phyloP scores from a whole-genome alignment of 768 basidiomycete species.

The Mycena capillaripes region DNA sequence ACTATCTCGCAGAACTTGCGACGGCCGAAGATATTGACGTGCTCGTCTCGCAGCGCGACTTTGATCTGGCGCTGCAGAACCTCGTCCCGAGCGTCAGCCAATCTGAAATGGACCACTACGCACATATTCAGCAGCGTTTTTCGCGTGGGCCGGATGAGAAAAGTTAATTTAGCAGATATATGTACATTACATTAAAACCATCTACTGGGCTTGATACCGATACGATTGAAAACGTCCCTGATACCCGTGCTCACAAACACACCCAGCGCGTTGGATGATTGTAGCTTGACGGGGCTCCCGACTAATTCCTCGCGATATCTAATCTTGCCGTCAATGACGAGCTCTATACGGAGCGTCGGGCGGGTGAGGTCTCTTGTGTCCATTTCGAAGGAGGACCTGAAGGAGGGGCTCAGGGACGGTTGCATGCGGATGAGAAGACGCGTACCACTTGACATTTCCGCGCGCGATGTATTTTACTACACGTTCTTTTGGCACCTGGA shows the following conservation, averaged over 20 bases:
- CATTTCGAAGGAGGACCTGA: constrained; percentile 77
- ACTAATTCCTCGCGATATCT: constrained; percentile 63
- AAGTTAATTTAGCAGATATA: background rate
- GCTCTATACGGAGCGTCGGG: constrained; percentile 69
- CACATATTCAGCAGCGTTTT: constrained; percentile 77
- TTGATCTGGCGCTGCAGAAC: constrained; percentile 76
- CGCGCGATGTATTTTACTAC: constrained; percentile 71
- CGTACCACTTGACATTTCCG: constrained; percentile 78
- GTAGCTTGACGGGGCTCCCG: constrained; percentile 62
- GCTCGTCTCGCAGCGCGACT: constrained; percentile 82
- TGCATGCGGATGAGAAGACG: background rate
- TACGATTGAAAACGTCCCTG: constrained; percentile 67
- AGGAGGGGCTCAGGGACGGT: background rate
- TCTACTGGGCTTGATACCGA: constrained; percentile 66
- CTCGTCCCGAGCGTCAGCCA: constrained; percentile 88
- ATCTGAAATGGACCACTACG: constrained; percentile 90
- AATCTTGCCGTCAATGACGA: constrained; percentile 70
- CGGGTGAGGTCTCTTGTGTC: constrained; percentile 68
- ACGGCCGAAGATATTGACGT: constrained; percentile 77
- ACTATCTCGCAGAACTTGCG: constrained; percentile 90
- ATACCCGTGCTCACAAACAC: constrained; percentile 63
- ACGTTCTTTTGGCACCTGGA: constrained; percentile 65
- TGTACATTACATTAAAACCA: constrained; percentile 63
- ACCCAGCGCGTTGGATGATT: constrained; percentile 59
- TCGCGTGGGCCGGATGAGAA: constrained; percentile 48